These are phyloP conservation scores for Lactifluus subvellereus DNA, from an alignment of 768 basidiomycete genomes.

Conservation along the genomic window DNA sequence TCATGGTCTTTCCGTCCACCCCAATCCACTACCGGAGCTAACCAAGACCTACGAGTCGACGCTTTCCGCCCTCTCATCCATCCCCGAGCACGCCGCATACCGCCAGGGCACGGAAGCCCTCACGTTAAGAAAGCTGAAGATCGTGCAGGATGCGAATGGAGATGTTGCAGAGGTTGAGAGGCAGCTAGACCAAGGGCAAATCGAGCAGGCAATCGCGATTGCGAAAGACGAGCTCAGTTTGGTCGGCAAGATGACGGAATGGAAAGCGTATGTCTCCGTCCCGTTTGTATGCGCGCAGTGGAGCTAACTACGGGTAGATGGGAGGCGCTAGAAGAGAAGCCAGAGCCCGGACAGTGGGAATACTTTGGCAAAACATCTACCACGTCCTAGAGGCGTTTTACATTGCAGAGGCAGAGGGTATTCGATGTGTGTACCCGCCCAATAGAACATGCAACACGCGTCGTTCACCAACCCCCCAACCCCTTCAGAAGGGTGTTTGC, in stretches of 20 bases:
- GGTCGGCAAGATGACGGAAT: conserved; percentile 80
- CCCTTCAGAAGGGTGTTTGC: not conserved
- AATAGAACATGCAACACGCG: not conserved
- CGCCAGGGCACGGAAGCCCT: conserved; percentile 84
- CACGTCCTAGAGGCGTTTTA: conserved; percentile 33
- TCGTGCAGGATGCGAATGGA: conserved; percentile 63
- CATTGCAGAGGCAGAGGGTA: not conserved
- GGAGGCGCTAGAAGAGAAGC: conserved; percentile 81
- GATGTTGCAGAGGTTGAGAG: conserved; percentile 65
- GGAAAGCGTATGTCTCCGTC: conserved; percentile 80
- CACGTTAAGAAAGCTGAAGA: conserved; percentile 69
- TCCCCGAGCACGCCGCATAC: conserved; percentile 84
- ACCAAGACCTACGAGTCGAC: conserved; percentile 71
- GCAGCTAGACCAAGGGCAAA: conserved; percentile 74
- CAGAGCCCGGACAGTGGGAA: conserved; percentile 83
- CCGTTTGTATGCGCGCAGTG: not conserved
- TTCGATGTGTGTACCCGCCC: not conserved
- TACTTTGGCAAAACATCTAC: conserved; percentile 57
- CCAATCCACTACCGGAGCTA: conserved; percentile 77
- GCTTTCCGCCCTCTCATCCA: conserved; percentile 54
- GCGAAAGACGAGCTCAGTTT: conserved; percentile 78
- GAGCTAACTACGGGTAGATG: conserved; percentile 41
- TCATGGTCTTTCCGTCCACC: conserved; percentile 77
- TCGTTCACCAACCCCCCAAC: not conserved
- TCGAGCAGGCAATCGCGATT: conserved; percentile 79